Evolutionary conservation across 1,284 basidiomycete genomes (phyloP).

Genomic region (Ganoderma meredithae): DNA sequence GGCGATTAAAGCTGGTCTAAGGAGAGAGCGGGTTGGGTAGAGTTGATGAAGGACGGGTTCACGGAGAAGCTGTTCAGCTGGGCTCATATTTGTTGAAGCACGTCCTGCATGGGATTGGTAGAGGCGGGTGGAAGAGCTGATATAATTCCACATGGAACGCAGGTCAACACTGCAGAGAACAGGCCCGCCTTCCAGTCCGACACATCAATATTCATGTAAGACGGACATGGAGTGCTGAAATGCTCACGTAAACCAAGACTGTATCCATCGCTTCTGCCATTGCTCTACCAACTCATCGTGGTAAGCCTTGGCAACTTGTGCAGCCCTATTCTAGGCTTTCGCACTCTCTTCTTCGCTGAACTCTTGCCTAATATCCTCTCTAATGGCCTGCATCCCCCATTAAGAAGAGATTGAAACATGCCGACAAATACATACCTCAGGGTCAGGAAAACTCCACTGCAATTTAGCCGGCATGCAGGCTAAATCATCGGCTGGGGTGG

Average conservation of each 20-base stretch:
- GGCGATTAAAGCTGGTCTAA: neutral
- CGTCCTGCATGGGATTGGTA: neutral
- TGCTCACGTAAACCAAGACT: conserved; percentile 10
- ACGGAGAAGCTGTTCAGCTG: conserved; percentile 13
- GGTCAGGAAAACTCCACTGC: no score
- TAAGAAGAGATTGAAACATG: no score
- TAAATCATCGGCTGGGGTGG: no score
- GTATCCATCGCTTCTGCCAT: conserved; percentile 17
- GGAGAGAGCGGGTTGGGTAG: conserved; percentile 24
- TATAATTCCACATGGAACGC: conserved; percentile 18
- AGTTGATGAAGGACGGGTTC: conserved; percentile 14
- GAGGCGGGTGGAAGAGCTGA: conserved; percentile 15
- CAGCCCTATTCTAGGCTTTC: neutral
- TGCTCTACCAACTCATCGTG: conserved; percentile 2
- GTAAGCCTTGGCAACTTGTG: conserved; percentile 3
- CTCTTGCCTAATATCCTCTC: neutral
- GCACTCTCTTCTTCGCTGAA: conserved; percentile 5
- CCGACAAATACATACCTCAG: no score
- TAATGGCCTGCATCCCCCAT: no score
- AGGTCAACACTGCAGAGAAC: conserved; percentile 20
- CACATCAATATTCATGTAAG: no score
- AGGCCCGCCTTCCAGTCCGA: conserved; percentile 9
- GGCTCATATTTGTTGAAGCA: conserved; percentile 10
- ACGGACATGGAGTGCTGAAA: no score
- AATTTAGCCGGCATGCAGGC: no score